phyloP scores from a whole-genome alignment of 495 filamentous ascomycete genomes.

The Xylaria scruposa region DNA sequence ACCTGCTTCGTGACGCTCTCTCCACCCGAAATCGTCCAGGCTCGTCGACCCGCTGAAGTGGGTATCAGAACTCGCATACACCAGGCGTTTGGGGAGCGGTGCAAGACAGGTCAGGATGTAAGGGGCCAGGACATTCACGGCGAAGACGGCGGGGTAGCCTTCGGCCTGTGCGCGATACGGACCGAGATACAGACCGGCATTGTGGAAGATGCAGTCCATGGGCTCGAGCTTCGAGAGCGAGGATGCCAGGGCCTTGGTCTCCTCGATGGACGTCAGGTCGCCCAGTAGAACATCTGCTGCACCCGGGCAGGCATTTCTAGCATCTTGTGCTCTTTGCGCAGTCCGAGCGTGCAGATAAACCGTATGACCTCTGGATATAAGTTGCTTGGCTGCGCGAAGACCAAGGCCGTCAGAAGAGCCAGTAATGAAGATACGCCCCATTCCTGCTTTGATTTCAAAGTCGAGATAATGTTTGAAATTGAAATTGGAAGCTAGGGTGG shows the following conservation, averaged over 20 bases:
- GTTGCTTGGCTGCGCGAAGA: conserved; percentile 55
- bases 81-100: conserved; percentile 56
- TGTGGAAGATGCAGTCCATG: conserved; percentile 66
- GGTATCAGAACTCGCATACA: conserved; percentile 59
- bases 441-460: conserved; percentile 24
- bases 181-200: conserved; percentile 55
- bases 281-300: conserved; percentile 57
- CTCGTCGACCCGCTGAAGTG: conserved; percentile 56
- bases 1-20: conserved; percentile 28
- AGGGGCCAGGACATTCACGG: conserved; percentile 64
- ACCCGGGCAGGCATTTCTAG: conserved; percentile 52
- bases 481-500: neutral
- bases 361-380: conserved; percentile 58
- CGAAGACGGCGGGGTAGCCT: conserved; percentile 59
- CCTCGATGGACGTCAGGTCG: conserved; percentile 59
- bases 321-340: conserved; percentile 52
- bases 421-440: conserved; percentile 65
- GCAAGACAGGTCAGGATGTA: conserved; percentile 64
- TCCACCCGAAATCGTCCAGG: conserved; percentile 48
- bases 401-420: conserved; percentile 58
- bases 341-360: conserved; percentile 66
- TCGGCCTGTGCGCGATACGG: conserved; percentile 49
- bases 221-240: conserved; percentile 56
- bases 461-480: neutral
- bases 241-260: conserved; percentile 59